phyloP scores from a whole-genome alignment of 2,329 filamentous ascomycete species.

The Fusarium luffae region DNA sequence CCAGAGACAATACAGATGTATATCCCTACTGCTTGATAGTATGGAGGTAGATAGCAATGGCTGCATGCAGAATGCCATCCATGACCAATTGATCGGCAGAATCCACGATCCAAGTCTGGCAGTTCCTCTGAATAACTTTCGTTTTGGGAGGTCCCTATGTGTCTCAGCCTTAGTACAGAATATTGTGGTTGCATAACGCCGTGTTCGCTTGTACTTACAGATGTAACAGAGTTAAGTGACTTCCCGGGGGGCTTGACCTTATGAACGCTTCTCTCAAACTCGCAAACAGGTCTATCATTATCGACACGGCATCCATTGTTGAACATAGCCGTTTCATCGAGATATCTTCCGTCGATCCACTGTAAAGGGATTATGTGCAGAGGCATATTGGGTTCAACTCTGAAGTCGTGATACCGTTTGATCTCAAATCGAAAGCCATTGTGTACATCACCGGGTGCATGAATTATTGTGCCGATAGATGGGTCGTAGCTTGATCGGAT shows the following conservation, averaged over 20 bases:
- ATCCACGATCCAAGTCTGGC: slow-evolving; percentile 22
- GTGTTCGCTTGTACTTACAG: neutral
- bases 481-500: fast-evolving
- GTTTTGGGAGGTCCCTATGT: neutral
- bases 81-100: neutral
- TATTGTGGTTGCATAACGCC: too few relatives aligned
- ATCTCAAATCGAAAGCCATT: neutral
- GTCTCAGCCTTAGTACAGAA: neutral
- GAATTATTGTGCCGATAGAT: fast-evolving
- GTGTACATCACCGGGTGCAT: neutral
- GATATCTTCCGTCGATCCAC: fast-evolving
- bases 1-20: too few relatives aligned
- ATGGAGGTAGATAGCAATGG: neutral
- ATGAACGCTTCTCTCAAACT: neutral
- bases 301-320: fast-evolving
- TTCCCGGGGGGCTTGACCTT: neutral
- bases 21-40: neutral
- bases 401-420: neutral
- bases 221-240: neutral
- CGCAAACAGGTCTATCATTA: fast-evolving
- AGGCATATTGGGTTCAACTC: neutral
- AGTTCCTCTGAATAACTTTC: neutral
- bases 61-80: neutral
- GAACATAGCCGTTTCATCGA: neutral
- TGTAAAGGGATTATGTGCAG: neutral